Evolutionary conservation across 2,329 filamentous ascomycete genomes (phyloP).

Genomic region (Fusarium scirpi): DNA sequence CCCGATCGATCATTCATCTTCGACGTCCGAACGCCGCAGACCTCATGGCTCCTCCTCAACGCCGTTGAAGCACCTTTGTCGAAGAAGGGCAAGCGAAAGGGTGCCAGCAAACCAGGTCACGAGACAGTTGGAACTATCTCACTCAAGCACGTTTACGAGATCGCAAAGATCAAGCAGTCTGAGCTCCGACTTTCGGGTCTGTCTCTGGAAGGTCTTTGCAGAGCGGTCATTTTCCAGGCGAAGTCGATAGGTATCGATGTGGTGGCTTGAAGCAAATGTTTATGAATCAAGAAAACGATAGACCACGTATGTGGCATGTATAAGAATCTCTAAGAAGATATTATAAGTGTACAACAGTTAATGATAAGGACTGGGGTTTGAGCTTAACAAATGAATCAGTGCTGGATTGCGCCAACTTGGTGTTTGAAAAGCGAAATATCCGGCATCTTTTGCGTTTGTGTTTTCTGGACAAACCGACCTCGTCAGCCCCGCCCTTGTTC

Average conservation of each 20-base stretch:
- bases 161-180: constrained; percentile 93
- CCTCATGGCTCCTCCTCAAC: constrained; percentile 87
- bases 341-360: constrained; percentile 44
- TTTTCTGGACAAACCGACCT: background rate
- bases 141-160: constrained; percentile 97
- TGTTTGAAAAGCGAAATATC: background rate
- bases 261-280: constrained; percentile 62
- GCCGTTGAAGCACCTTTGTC: constrained; percentile 77
- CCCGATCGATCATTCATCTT: constrained; percentile 94
- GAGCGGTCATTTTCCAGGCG: constrained; percentile 78
- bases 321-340: constrained; percentile 24
- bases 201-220: constrained; percentile 77
- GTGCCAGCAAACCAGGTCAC: constrained; percentile 78
- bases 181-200: constrained; percentile 80
- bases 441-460: background rate
- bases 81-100: constrained; percentile 83
- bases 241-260: constrained; percentile 81
- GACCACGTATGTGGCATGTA: constrained; percentile 33
- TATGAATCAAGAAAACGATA: constrained; percentile 4
- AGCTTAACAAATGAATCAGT: constrained; percentile 18
- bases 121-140: constrained; percentile 87
- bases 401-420: constrained; percentile 26
- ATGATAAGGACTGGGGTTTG: constrained; percentile 29
- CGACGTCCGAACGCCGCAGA: constrained; percentile 93
- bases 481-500: background rate